phyloP scores from a whole-genome alignment of 1,284 basidiomycete species.

The Ceratobasidium sp. region DNA sequence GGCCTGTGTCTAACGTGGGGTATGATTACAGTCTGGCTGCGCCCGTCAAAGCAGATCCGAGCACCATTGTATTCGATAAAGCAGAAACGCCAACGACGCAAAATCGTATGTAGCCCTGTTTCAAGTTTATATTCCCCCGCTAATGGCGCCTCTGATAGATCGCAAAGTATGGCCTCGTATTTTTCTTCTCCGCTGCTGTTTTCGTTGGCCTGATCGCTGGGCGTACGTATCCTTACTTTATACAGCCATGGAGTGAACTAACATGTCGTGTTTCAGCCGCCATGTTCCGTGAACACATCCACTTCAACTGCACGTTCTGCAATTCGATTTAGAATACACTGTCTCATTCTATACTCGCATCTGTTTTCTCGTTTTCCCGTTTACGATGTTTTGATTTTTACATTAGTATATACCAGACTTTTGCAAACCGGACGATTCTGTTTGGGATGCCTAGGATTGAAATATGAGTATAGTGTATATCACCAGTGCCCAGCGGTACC shows the following conservation, averaged over 20 bases:
- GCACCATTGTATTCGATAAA: conserved; percentile 86
- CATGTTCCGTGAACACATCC: conserved; percentile 63
- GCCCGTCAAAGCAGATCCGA: conserved; percentile 89
- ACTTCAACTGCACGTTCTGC: conserved; percentile 71
- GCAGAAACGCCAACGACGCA: conserved; percentile 83
- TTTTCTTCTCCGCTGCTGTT: conserved; percentile 73
- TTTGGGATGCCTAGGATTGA: no score
- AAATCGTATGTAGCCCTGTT: conserved; percentile 58
- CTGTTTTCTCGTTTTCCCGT: conserved; percentile 1
- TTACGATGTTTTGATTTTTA: conserved; percentile 14
- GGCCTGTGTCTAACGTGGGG: background rate
- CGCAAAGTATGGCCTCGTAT: conserved; percentile 79
- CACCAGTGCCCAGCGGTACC: no score
- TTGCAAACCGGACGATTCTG: background rate
- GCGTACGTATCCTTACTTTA: conserved; percentile 62
- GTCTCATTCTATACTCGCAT: background rate
- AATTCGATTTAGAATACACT: conserved; percentile 58
- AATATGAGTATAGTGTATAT: no score
- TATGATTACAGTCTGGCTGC: conserved; percentile 66
- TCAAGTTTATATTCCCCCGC: conserved; percentile 48
- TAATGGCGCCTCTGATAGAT: conserved; percentile 71
- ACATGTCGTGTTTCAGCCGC: conserved; percentile 57
- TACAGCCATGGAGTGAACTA: conserved; percentile 5
- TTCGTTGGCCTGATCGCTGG: conserved; percentile 80
- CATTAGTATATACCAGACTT: conserved; percentile 13